phyloP scores from a whole-genome alignment of 2,329 filamentous ascomycete species.

The Aureobasidium musti region DNA sequence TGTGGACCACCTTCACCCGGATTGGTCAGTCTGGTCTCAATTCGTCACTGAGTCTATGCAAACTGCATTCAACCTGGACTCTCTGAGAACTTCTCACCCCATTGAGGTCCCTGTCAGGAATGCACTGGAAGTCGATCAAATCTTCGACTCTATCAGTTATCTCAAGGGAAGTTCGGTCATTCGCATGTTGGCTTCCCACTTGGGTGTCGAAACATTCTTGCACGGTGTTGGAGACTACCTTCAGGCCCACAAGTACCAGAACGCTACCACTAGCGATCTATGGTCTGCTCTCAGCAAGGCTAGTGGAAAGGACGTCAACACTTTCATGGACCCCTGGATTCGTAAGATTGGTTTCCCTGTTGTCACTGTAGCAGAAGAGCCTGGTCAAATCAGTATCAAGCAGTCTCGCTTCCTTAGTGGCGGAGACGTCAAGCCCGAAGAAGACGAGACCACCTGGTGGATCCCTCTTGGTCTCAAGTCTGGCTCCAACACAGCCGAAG shows the following conservation, averaged over 20 bases:
- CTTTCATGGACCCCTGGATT: constrained; percentile 94
- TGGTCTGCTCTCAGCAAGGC: constrained; percentile 87
- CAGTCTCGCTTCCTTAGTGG: constrained; percentile 90
- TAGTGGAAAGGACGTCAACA: constrained; percentile 81
- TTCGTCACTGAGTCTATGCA: constrained; percentile 96
- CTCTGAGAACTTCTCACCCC: constrained; percentile 86
- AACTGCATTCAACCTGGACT: constrained; percentile 85
- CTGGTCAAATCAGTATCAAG: constrained; percentile 75
- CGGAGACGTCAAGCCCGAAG: constrained; percentile 85
- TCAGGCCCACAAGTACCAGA: constrained; percentile 80
- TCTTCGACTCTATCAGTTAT: constrained; percentile 96
- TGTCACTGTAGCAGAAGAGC: constrained; percentile 79
- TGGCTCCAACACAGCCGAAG: constrained; percentile 63
- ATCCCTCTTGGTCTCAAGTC: constrained; percentile 84
- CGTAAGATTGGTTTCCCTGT: constrained; percentile 93
- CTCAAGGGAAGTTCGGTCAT: constrained; percentile 95
- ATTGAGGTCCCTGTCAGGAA: constrained; percentile 95
- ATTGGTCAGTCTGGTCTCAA: constrained; percentile 97
- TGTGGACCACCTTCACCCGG: constrained; percentile 86
- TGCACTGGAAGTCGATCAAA: constrained; percentile 94
- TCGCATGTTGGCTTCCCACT: constrained; percentile 89
- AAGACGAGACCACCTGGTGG: constrained; percentile 95
- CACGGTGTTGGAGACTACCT: constrained; percentile 89
- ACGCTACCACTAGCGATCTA: constrained; percentile 87
- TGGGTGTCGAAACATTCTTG: constrained; percentile 85